Evolutionary conservation across 2,329 filamentous ascomycete species (phyloP).

Genomic region (Blastomyces parvus): DNA sequence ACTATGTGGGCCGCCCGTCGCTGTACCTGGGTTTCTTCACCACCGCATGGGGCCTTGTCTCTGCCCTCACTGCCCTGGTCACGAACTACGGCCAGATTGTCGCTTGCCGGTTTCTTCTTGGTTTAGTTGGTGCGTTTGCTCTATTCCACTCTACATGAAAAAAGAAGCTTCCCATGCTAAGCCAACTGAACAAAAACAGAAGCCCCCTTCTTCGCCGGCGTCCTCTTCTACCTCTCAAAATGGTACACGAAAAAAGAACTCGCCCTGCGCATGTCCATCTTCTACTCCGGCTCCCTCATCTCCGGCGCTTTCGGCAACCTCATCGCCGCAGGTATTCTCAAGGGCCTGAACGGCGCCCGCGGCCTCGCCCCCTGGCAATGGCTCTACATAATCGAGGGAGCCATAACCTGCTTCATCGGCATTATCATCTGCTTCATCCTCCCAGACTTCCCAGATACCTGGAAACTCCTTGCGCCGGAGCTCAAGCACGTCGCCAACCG

Average conservation of each 20-base stretch:
- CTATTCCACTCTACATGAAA: conserved; percentile 10
- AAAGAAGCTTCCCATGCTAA: neutral
- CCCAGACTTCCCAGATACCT: conserved; percentile 39
- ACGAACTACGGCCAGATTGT: conserved; percentile 35
- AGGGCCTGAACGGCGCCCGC: conserved; percentile 28
- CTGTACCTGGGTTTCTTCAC: conserved; percentile 39
- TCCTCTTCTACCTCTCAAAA: conserved; percentile 41
- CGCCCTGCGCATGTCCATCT: conserved; percentile 42
- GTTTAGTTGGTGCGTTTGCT: conserved; percentile 26
- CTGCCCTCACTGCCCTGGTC: conserved; percentile 36
- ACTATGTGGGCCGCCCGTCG: conserved; percentile 35
- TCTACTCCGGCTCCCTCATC: conserved; percentile 44
- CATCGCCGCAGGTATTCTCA: conserved; percentile 44
- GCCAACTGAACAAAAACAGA: conserved; percentile 21
- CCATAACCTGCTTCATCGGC: conserved; percentile 29
- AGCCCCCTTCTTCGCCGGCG: conserved; percentile 40
- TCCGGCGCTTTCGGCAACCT: conserved; percentile 46
- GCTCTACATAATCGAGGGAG: conserved; percentile 34
- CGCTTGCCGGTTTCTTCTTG: conserved; percentile 39
- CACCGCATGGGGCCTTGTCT: conserved; percentile 39
- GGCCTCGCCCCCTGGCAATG: conserved; percentile 34
- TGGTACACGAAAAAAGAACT: conserved; percentile 48
- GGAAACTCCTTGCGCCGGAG: conserved; percentile 35
- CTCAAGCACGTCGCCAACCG: conserved; percentile 41
- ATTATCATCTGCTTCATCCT: conserved; percentile 27